phyloP scores from a whole-genome alignment of 2,329 filamentous ascomycete genomes.

The Pochonia chlamydosporia region DNA sequence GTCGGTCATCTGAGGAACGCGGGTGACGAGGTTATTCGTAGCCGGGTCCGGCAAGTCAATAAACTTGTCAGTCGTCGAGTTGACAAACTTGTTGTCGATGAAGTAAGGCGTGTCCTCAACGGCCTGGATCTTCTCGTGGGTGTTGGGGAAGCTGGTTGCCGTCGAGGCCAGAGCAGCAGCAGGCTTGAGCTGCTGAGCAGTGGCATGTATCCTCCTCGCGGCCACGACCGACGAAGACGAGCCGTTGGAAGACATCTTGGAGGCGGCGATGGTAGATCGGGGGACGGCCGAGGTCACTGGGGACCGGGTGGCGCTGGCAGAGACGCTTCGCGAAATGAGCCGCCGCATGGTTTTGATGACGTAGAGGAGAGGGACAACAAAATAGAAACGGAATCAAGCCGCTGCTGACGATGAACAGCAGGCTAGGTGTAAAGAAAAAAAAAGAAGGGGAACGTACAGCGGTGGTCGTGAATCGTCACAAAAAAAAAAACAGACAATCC shows the following conservation, averaged over 20 bases:
- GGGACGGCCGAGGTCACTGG: constrained; percentile 18
- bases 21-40: constrained; percentile 79
- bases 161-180: constrained; percentile 48
- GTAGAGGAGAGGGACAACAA: background rate
- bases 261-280: constrained; percentile 19
- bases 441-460: background rate
- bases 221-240: constrained; percentile 29
- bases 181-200: constrained; percentile 48
- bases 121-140: constrained; percentile 63
- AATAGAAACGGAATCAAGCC: background rate
- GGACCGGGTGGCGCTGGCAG: constrained; percentile 28
- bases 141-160: constrained; percentile 59
- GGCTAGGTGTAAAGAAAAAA: background rate
- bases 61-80: constrained; percentile 63
- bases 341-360: constrained; percentile 36
- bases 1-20: constrained; percentile 76
- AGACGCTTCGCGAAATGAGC: constrained; percentile 34
- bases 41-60: constrained; percentile 79
- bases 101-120: constrained; percentile 74
- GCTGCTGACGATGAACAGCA: background rate
- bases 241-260: constrained; percentile 30
- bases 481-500: background rate
- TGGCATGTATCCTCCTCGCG: constrained; percentile 50
- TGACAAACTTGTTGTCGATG: constrained; percentile 71
- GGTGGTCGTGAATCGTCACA: background rate